Base-by-base conservation (phyloP, 2,329 filamentous ascomycete species). In the Fusarium globosum region DNA sequence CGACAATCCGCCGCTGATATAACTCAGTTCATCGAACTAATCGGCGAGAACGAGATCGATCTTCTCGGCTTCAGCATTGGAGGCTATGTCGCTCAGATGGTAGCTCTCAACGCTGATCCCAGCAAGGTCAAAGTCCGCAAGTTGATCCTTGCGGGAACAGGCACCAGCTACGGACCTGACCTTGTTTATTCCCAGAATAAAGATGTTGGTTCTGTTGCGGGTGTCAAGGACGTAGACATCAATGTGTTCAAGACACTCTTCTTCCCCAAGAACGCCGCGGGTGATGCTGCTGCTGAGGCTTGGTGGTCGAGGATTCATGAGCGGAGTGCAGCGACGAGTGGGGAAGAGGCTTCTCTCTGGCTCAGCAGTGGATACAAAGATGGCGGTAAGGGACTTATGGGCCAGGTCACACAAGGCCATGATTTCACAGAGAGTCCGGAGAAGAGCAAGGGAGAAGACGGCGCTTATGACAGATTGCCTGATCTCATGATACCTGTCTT, bases 221-320 rank as follows among this genome's bases (percentile, higher is more conserved):
- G 64, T 1, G 64, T 67, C 2, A 67, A 67, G 0, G 61, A 67
- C 18, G 64, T 67, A 0, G 41, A 43, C 4, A 51, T 67, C 3
- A 39, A 66, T 12, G 62, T 66, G 0, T 67, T 67, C n/a, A 66
- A 66, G 16, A 67, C 61, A 6, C 45, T 67, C 1, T 67, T 66
- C 30, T 67, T 67, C 4, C 61, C 55, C 0, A 66, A 66, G n/a
- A 67, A 67, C 1, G 4, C 15, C 4, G 14, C 51, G 41, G 64
- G 64, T 1, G 43, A 67, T 4, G 61, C 64, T 35, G 61, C 61
- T 10, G 61, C 61, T 14, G 43, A 66, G 13, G 64, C 64, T 0
- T 67, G 64, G 64, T 67, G 51, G 51, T 7, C 36, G n/a, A 63
- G 64, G 2, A 66, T 67, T 6, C 51, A 67, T 1, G 61, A 67